Conservation (phyloP, 2,329 filamentous ascomycete genomes). For the Fusarium zealandicum region DNA sequence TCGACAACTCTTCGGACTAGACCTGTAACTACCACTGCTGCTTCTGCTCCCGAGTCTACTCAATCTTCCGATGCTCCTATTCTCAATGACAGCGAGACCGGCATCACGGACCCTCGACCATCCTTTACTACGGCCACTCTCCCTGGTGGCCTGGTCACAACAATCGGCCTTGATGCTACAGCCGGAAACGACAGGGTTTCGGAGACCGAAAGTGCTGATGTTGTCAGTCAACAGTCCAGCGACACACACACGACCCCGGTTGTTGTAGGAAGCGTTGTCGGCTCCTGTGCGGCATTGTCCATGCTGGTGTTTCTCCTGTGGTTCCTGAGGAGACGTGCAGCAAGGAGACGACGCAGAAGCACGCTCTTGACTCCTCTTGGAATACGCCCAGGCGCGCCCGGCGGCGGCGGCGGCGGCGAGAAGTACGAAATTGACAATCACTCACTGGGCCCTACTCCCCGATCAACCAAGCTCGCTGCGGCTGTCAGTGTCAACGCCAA, state of each 20-base stretch:
- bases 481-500: constrained; percentile 43
- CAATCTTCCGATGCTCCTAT: constrained; percentile 23
- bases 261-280: constrained; percentile 60
- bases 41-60: constrained; percentile 25
- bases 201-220: constrained; percentile 20
- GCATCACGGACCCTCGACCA: constrained; percentile 20
- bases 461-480: constrained; percentile 45
- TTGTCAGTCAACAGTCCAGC: constrained; percentile 15
- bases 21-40: constrained; percentile 22
- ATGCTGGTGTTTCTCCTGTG: constrained; percentile 59
- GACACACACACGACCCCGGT: constrained; percentile 42
- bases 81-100: constrained; percentile 20
- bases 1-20: constrained; percentile 34
- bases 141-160: constrained; percentile 29
- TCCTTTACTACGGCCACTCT: constrained; percentile 34
- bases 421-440: constrained; percentile 49
- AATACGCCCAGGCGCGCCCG: constrained; percentile 34
- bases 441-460: constrained; percentile 59
- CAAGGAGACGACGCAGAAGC: constrained; percentile 52
- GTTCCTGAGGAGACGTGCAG: constrained; percentile 54
- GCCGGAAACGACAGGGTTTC: constrained; percentile 30
- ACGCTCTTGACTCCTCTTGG: constrained; percentile 59
- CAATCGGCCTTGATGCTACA: constrained; percentile 31
- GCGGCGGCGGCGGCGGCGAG: constrained; percentile 14
- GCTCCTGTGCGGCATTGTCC: constrained; percentile 52